Percentiles rank a stretch among this genome's conserved stretches.
phyloP scores from a whole-genome alignment of 1,284 basidiomycete species.

The Lentinula novae-zelandiae region DNA sequence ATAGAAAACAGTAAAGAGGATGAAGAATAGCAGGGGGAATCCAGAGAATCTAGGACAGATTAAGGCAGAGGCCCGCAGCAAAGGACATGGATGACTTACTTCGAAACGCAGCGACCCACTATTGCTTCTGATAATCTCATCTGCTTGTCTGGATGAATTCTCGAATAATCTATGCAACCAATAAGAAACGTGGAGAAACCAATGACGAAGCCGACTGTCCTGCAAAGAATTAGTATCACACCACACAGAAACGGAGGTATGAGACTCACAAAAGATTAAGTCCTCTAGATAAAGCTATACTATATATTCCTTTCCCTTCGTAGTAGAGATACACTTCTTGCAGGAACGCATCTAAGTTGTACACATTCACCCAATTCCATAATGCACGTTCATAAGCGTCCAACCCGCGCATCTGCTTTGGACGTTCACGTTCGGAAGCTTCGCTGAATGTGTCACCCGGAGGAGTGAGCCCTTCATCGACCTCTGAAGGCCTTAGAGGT shows the following conservation, averaged over 20 bases:
- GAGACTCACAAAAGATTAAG: constrained; percentile 86
- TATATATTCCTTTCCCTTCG: constrained; percentile 92
- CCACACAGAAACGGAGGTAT: constrained; percentile 13
- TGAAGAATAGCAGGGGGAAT: constrained; percentile 76
- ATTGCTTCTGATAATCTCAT: constrained; percentile 76
- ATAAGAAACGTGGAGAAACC: constrained; percentile 94
- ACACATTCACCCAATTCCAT: constrained; percentile 99
- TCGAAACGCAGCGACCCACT: constrained; percentile 75
- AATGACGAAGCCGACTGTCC: constrained; percentile 96
- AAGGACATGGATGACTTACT: constrained; percentile 42
- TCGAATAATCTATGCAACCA: constrained; percentile 92
- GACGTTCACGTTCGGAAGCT: constrained; percentile 7
- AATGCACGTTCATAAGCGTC: constrained; percentile 87
- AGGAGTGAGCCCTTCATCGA: constrained; percentile 31
- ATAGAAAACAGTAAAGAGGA: constrained; percentile 82
- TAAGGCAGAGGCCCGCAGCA: constrained; percentile 12
- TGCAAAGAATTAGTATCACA: constrained; percentile 28
- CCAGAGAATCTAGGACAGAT: constrained; percentile 69
- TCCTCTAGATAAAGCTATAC: constrained; percentile 84
- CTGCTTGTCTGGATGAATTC: constrained; percentile 60
- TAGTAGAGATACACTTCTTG: constrained; percentile 97
- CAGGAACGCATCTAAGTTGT: constrained; percentile 92
- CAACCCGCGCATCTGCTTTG: constrained; percentile 62
- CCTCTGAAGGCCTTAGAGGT: constrained; percentile 67
- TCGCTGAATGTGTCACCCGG: constrained; percentile 15